phyloP scores from a whole-genome alignment of 202 grass and related monocot genomes.

The Panicum hallii region DNA sequence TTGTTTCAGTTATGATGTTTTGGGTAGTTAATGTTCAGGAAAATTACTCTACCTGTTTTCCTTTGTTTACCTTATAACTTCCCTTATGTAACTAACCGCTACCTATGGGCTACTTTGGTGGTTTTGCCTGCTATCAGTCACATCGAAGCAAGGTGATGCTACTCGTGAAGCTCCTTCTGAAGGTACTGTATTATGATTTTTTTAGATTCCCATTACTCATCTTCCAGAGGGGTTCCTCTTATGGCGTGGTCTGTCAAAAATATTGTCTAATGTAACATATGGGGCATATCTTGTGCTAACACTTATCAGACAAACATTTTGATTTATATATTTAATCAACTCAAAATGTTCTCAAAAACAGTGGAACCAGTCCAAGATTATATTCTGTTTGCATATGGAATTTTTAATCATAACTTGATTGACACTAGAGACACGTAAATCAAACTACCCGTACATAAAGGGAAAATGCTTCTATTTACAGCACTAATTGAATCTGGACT shows the following conservation, averaged over 20 bases:
- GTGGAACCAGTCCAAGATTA: background rate
- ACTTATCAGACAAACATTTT: slow-evolving; percentile 11
- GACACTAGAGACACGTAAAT: background rate
- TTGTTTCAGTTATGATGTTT: slow-evolving; percentile 43
- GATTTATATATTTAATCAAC: background rate
- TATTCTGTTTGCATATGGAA: slow-evolving; percentile 1
- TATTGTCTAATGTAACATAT: slow-evolving; percentile 6
- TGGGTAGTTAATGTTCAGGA: slow-evolving; percentile 6
- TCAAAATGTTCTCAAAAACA: slow-evolving; percentile 1
- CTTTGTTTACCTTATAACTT: slow-evolving; percentile 1
- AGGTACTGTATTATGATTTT: slow-evolving; percentile 42
- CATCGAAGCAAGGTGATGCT: slow-evolving; percentile 36
- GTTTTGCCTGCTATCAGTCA: slow-evolving; percentile 36
- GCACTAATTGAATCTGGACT: background rate
- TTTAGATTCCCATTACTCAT: background rate
- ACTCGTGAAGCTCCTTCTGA: slow-evolving; percentile 39
- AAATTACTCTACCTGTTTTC: background rate
- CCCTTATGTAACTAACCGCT: slow-evolving; percentile 11
- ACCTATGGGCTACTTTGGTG: slow-evolving; percentile 36
- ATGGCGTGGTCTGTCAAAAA: slow-evolving; percentile 6
- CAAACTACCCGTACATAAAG: background rate
- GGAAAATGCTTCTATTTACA: background rate
- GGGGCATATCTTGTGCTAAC: background rate
- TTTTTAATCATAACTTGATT: slow-evolving; percentile 24
- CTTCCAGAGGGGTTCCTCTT: background rate